Conservation (phyloP, 176 grass and related monocot genomes). For the Oryza officinalis region DNA sequence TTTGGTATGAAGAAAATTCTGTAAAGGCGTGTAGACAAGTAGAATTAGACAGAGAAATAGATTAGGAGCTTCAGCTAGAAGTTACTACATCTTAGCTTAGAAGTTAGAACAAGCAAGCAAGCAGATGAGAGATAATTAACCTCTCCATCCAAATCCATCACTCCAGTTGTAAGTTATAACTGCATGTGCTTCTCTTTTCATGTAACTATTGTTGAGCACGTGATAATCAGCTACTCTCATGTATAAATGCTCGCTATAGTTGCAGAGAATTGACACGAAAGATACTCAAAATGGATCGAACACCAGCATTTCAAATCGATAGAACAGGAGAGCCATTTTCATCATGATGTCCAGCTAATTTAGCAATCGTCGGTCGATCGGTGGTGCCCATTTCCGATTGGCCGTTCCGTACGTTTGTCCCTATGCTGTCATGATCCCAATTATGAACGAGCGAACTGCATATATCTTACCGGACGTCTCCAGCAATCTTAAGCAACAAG, state of each 20-base stretch:
- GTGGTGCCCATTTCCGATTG: neutral
- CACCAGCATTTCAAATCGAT: neutral
- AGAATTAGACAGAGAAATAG: neutral
- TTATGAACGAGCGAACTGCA: neutral
- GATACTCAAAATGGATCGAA: neutral
- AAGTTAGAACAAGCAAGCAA: slow-evolving; percentile 1
- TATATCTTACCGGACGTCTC: neutral
- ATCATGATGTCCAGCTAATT: slow-evolving; percentile 18
- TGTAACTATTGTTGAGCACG: neutral
- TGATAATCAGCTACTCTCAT: slow-evolving; percentile 6
- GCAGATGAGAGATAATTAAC: slow-evolving; percentile 22
- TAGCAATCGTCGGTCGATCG: neutral
- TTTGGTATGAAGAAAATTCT: neutral
- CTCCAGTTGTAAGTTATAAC: neutral
- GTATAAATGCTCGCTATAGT: neutral
- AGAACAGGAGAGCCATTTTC: neutral
- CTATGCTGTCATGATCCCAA: neutral
- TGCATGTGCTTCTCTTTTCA: neutral
- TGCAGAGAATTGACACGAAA: slow-evolving; percentile 22
- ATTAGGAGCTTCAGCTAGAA: neutral
- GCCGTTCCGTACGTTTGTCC: neutral
- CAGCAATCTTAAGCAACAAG: neutral
- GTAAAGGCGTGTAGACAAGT: neutral
- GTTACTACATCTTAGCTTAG: neutral
- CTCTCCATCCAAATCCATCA: slow-evolving; percentile 22